Conservation (phyloP, 108 stramenopile genomes). For the Conticribra guillardii region DNA sequence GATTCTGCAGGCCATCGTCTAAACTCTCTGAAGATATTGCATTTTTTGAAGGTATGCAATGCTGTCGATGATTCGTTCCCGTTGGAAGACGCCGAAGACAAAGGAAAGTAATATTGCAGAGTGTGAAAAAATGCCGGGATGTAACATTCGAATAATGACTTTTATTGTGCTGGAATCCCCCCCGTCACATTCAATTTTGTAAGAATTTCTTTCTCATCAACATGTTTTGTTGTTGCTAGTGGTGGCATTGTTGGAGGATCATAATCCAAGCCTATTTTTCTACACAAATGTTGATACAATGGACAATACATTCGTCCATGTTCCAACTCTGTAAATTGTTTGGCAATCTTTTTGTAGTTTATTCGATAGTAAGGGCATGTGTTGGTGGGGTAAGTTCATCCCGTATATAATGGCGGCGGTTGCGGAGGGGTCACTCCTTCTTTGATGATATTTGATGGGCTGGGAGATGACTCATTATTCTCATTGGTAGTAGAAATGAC, state of each 20-base stretch:
- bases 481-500: no score
- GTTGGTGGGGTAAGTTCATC: slow-evolving; percentile 69
- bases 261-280: slow-evolving; percentile 17
- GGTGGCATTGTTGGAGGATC: not conserved
- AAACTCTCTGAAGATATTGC: no score
- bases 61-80: not conserved
- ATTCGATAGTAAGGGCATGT: slow-evolving; percentile 86
- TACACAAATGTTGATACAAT: slow-evolving; percentile 39
- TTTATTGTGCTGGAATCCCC: not conserved
- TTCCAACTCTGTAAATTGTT: slow-evolving; percentile 49
- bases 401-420: slow-evolving; percentile 76
- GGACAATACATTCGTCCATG: slow-evolving; percentile 65
- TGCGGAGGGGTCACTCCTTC: slow-evolving; percentile 14
- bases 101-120: slow-evolving; percentile 51
- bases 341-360: slow-evolving; percentile 54
- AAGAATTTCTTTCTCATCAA: not conserved
- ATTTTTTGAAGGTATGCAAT: no score
- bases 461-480: no score
- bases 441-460: no score
- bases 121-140: slow-evolving; percentile 82
- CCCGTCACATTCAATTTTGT: not conserved
- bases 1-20: no score
- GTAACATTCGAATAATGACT: slow-evolving; percentile 45
- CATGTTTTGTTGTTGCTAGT: not conserved
- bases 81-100: not conserved